phyloP scores from a whole-genome alignment of 176 grass and related monocot genomes.

The Aegilops tauschii region DNA sequence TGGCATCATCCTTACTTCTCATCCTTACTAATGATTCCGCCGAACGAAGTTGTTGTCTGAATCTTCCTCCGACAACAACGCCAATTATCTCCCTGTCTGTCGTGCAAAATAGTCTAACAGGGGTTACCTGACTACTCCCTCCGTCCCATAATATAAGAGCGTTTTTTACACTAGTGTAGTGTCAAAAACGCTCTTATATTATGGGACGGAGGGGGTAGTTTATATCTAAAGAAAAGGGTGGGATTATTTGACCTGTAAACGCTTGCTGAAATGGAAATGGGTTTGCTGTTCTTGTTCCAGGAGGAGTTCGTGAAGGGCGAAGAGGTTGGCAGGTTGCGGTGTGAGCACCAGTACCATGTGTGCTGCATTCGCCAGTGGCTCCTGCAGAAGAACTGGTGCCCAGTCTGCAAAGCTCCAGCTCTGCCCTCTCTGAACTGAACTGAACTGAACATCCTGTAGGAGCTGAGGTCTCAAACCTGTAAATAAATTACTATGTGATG shows the following conservation, averaged over 20 bases:
- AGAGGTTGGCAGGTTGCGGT: slow-evolving; percentile 47
- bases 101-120: not conserved
- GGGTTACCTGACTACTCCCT: not conserved
- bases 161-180: too few species aligned
- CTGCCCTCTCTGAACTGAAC: not conserved
- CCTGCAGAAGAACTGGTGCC: slow-evolving; percentile 71
- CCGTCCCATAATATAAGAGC: too few species aligned
- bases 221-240: not conserved
- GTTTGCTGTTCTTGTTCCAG: slow-evolving; percentile 29
- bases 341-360: slow-evolving; percentile 70
- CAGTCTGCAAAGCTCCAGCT: slow-evolving; percentile 61
- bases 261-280: not conserved
- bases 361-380: slow-evolving; percentile 67
- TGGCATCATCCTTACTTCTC: not conserved
- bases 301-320: slow-evolving; percentile 58
- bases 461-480: not conserved
- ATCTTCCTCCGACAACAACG: not conserved
- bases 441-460: not conserved
- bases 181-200: too few species aligned
- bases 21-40: not conserved
- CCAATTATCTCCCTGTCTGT: not conserved
- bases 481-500: not conserved
- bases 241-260: not conserved
- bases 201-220: not conserved
- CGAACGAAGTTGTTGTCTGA: not conserved